Percentiles rank a stretch among this genome's conserved stretches.
phyloP scores from a whole-genome alignment of 78 protist genomes.

The Mastigamoeba balamuthi region DNA sequence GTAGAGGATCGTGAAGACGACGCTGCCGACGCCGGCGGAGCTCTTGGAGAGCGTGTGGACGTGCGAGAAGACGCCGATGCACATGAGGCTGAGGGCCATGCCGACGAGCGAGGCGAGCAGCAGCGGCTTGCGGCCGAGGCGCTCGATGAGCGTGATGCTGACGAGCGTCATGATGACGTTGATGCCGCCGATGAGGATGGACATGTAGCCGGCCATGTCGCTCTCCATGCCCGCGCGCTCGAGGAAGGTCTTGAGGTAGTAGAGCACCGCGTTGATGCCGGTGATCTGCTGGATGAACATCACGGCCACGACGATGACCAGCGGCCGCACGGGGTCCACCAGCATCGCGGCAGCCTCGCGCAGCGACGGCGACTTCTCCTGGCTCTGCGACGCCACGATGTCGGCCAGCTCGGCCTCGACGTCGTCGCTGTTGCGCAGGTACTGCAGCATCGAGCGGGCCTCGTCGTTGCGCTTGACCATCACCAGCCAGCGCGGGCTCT shows the following conservation, averaged over 20 bases:
- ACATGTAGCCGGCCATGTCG: neutral
- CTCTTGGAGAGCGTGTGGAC: too few relatives aligned
- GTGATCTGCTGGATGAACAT: too few relatives aligned
- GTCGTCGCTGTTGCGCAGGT: too few relatives aligned
- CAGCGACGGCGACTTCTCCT: too few relatives aligned
- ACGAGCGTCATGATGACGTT: neutral
- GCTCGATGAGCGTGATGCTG: neutral
- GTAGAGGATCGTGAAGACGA: neutral
- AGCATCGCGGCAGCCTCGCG: too few relatives aligned
- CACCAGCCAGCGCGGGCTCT: too few relatives aligned
- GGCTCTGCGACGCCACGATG: too few relatives aligned
- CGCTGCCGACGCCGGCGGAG: neutral
- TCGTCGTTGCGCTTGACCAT: too few relatives aligned
- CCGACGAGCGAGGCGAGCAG: neutral
- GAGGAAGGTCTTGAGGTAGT: neutral
- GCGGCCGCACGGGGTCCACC: too few relatives aligned
- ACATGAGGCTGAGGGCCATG: neutral
- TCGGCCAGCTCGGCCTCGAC: too few relatives aligned
- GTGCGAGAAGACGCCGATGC: neutral
- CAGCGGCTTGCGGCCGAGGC: neutral
- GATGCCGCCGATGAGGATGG: neutral
- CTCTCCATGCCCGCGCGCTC: neutral
- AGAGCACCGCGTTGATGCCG: neutral
- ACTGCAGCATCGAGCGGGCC: too few relatives aligned
- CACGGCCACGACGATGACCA: too few relatives aligned